Evolutionary conservation across 768 basidiomycete species (phyloP).

Genomic region (Crepidotus variabilis): DNA sequence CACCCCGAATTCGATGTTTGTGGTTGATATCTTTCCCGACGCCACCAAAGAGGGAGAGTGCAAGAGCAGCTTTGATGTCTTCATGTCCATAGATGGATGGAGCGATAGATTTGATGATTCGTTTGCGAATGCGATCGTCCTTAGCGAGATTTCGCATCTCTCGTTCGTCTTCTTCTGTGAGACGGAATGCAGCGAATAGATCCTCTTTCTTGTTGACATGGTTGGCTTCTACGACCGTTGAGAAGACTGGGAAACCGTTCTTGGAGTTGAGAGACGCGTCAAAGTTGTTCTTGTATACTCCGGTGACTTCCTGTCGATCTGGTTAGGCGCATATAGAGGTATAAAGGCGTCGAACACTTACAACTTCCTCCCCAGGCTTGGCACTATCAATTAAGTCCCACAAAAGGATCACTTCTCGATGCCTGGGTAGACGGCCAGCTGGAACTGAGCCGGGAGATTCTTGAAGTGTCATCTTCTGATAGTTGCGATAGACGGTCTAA

Average conservation of each 20-base stretch:
- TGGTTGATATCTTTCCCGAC: conserved; percentile 94
- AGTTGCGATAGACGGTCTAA: conserved; percentile 96
- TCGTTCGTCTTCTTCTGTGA: conserved; percentile 96
- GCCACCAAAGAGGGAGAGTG: conserved; percentile 92
- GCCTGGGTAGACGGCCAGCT: conserved; percentile 93
- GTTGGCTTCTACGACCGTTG: conserved; percentile 96
- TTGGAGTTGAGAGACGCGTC: conserved; percentile 97
- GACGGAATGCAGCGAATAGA: conserved; percentile 94
- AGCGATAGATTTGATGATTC: conserved; percentile 97
- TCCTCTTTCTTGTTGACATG: conserved; percentile 99
- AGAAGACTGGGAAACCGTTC: conserved; percentile 99
- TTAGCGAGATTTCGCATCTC: conserved; percentile 83
- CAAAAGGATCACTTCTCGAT: conserved; percentile 92
- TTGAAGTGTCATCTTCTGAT: conserved; percentile 98
- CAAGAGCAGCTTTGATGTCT: conserved; percentile 97
- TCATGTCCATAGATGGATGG: conserved; percentile 99
- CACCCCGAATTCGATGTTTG: conserved; percentile 94
- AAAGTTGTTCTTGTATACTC: conserved; percentile 98
- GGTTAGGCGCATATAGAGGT: not conserved
- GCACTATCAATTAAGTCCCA: conserved; percentile 99
- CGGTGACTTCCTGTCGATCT: conserved; percentile 81
- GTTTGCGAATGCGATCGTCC: conserved; percentile 93
- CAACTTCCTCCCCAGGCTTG: conserved; percentile 98
- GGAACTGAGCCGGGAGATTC: conserved; percentile 98
- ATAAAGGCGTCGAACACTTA: conserved; percentile 31